Percentiles rank a stretch among this genome's conserved stretches.
These are phyloP conservation scores for Chrysochromulina tobinii DNA, from an alignment of 78 protist genomes.

Conservation along the genomic window DNA sequence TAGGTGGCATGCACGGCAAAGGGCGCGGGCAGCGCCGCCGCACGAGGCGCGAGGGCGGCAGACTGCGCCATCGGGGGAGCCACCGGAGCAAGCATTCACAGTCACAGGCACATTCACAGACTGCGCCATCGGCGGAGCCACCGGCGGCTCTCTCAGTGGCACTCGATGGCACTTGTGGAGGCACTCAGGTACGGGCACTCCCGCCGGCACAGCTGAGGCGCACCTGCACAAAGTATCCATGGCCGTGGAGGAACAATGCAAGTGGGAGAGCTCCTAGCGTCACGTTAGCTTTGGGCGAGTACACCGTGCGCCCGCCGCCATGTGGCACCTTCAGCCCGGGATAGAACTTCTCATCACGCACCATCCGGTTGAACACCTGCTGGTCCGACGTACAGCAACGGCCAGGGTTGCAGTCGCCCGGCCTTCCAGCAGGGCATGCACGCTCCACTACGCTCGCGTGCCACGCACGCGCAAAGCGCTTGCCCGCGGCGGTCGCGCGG, in stretches of 20 bases:
- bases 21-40: neutral
- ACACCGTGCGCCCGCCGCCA: neutral
- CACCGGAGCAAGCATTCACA: too few species aligned
- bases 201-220: neutral
- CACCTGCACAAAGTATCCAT: neutral
- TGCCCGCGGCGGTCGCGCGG: neutral
- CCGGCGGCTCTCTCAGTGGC: too few species aligned
- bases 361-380: neutral
- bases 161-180: too few species aligned
- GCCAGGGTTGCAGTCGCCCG: neutral
- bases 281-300: neutral
- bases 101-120: too few species aligned
- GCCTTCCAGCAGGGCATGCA: neutral
- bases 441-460: neutral
- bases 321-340: neutral
- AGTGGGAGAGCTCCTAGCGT: neutral
- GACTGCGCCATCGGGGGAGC: too few species aligned
- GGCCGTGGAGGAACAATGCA: neutral
- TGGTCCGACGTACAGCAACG: slow-evolving; percentile 18
- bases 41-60: too few species aligned
- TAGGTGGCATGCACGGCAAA: neutral
- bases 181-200: too few species aligned
- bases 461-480: neutral
- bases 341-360: neutral
- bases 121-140: too few species aligned